Percentiles rank a stretch among this genome's conserved stretches.
These are phyloP conservation scores for Cucurbitaria berberidis DNA, from an alignment of 2,329 filamentous ascomycete species.

Conservation along the genomic window DNA sequence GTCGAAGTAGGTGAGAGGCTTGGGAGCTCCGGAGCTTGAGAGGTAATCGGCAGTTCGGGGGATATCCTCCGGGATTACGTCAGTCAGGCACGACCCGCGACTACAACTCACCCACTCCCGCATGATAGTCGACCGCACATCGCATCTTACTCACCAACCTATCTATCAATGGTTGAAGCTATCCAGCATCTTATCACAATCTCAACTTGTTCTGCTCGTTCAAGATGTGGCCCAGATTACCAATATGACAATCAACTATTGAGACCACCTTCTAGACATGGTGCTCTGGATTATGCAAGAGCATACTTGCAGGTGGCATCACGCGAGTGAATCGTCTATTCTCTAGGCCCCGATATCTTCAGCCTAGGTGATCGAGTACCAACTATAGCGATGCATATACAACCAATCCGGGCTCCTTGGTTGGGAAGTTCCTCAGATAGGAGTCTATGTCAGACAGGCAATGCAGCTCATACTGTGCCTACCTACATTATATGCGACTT, in stretches of 20 bases:
- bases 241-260: no score
- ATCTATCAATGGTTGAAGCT: background rate
- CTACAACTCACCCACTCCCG: no score
- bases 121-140: no score
- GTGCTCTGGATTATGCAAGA: background rate
- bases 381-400: background rate
- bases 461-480: background rate
- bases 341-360: no score
- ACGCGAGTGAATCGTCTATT: background rate
- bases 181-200: no score
- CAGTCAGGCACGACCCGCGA: conserved; percentile 17
- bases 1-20: background rate
- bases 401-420: background rate
- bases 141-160: background rate
- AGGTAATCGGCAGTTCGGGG: conserved; percentile 16
- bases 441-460: no score
- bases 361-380: background rate
- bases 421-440: background rate
- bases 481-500: background rate
- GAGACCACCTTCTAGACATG: no score
- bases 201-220: no score
- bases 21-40: conserved; percentile 4
- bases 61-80: conserved; percentile 15
- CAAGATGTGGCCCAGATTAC: no score
- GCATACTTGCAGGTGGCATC: background rate